These are phyloP conservation scores for Beta corolliflora DNA, from an alignment of 179 eudicot species.

Conservation along the genomic window DNA sequence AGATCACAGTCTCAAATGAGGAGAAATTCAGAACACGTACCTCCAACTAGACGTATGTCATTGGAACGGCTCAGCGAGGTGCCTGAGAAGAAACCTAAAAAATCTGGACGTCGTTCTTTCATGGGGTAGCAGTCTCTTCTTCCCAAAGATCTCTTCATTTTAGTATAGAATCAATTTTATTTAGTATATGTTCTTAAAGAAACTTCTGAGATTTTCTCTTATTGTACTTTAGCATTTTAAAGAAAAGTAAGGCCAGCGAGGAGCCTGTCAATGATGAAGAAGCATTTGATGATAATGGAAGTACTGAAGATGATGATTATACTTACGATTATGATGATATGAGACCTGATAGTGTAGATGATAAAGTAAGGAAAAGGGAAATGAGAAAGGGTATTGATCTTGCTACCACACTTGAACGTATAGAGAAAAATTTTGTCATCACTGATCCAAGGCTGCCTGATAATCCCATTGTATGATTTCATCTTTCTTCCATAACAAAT, in stretches of 20 bases:
- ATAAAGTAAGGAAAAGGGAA: constrained; percentile 86
- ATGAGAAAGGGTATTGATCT: constrained; percentile 99
- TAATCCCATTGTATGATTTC: constrained; percentile 88
- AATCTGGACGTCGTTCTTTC: constrained; percentile 64
- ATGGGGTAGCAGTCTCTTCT: constrained; percentile 58
- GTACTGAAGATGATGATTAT: constrained; percentile 42
- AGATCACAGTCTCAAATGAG: constrained; percentile 45
- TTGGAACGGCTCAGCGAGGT: constrained; percentile 70
- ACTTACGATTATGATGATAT: constrained; percentile 47
- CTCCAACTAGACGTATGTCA: constrained; percentile 60
- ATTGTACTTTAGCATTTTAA: constrained; percentile 51
- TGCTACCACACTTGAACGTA: constrained; percentile 98
- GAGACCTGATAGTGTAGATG: constrained; percentile 84
- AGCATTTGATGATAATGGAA: constrained; percentile 35
- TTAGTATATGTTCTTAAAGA: not conserved
- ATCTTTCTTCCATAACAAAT: not conserved
- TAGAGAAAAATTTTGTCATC: constrained; percentile 96
- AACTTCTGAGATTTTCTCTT: not conserved
- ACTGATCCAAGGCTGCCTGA: constrained; percentile 99
- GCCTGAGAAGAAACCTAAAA: constrained; percentile 70
- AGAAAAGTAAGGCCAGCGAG: constrained; percentile 56
- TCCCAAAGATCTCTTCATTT: not conserved
- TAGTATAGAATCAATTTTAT: not conserved
- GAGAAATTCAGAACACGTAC: constrained; percentile 51
- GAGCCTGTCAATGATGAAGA: constrained; percentile 34